Conservation (phyloP, 208 protist genomes). For the Leptomonas seymouri region DNA sequence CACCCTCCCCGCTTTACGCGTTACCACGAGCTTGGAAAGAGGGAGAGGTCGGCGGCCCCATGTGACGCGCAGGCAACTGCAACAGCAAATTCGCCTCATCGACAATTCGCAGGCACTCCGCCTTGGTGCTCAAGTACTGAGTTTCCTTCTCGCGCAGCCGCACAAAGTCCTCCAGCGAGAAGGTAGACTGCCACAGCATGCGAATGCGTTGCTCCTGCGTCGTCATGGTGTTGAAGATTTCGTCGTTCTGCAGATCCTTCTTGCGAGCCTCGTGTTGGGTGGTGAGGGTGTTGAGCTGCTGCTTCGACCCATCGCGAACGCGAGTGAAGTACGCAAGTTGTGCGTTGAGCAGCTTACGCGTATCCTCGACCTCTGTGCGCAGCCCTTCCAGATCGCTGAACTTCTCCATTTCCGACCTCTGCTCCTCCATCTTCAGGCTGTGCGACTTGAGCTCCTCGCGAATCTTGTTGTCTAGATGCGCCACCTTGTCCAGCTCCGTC, state of each 20-base stretch:
- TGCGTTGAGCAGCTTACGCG: conserved; percentile 46
- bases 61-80: conserved; percentile 58
- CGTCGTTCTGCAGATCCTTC: conserved; percentile 56
- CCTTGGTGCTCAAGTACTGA: conserved; percentile 83
- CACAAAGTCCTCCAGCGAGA: conserved; percentile 89
- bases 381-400: conserved; percentile 83
- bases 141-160: conserved; percentile 89
- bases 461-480: conserved; percentile 88
- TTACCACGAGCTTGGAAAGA: conserved; percentile 18
- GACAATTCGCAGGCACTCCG: conserved; percentile 79
- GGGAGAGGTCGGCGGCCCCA: conserved; percentile 21
- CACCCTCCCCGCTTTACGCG: background rate
- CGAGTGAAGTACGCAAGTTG: conserved; percentile 66
- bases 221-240: conserved; percentile 55
- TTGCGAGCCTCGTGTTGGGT: conserved; percentile 52
- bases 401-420: conserved; percentile 75
- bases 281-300: conserved; percentile 68
- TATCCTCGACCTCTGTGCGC: conserved; percentile 63
- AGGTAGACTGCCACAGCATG: conserved; percentile 86
- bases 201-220: conserved; percentile 88
- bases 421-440: conserved; percentile 76
- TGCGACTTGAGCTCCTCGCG: conserved; percentile 84
- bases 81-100: conserved; percentile 86
- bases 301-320: conserved; percentile 75
- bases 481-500: conserved; percentile 88